phyloP scores from a whole-genome alignment of 352 stramenopile species.

The Pythium dissotocum region DNA sequence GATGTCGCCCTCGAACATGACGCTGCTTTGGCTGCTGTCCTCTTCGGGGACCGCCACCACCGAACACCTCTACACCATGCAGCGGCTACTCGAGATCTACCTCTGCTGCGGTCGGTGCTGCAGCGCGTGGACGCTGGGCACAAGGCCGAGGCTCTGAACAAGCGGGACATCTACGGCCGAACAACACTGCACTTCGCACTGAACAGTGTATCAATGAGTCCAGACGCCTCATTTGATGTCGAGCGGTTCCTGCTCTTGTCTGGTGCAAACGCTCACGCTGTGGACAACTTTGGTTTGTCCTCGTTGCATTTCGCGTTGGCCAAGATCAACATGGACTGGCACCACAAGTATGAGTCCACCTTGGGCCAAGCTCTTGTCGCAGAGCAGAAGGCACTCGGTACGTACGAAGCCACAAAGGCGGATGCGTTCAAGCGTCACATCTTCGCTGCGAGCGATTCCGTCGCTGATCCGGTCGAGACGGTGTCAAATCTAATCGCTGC shows the following conservation, averaged over 20 bases:
- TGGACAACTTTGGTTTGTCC: slow-evolving; percentile 58
- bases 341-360: slow-evolving; percentile 40
- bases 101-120: slow-evolving; percentile 51
- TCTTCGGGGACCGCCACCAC: slow-evolving; percentile 43
- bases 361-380: slow-evolving; percentile 17
- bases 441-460: slow-evolving; percentile 33
- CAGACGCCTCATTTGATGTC: slow-evolving; percentile 71
- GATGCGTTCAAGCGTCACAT: slow-evolving; percentile 32
- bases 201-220: slow-evolving; percentile 59
- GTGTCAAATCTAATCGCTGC: slow-evolving; percentile 62
- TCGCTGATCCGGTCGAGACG: slow-evolving; percentile 65
- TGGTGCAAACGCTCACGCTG: slow-evolving; percentile 43
- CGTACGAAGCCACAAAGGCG: slow-evolving; percentile 49
- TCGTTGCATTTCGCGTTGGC: slow-evolving; percentile 66
- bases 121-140: slow-evolving; percentile 21
- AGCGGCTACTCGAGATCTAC: slow-evolving; percentile 55
- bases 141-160: slow-evolving; percentile 43
- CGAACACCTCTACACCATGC: slow-evolving; percentile 61
- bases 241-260: slow-evolving; percentile 66
- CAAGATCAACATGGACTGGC: slow-evolving; percentile 72
- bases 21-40: slow-evolving; percentile 37
- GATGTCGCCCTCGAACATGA: slow-evolving; percentile 8
- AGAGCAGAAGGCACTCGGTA: slow-evolving; percentile 18
- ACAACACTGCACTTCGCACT: slow-evolving; percentile 70
- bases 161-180: slow-evolving; percentile 42